These are phyloP conservation scores for Stylosanthes scabra DNA, from an alignment of 331 rosid species.

Conservation along the genomic window DNA sequence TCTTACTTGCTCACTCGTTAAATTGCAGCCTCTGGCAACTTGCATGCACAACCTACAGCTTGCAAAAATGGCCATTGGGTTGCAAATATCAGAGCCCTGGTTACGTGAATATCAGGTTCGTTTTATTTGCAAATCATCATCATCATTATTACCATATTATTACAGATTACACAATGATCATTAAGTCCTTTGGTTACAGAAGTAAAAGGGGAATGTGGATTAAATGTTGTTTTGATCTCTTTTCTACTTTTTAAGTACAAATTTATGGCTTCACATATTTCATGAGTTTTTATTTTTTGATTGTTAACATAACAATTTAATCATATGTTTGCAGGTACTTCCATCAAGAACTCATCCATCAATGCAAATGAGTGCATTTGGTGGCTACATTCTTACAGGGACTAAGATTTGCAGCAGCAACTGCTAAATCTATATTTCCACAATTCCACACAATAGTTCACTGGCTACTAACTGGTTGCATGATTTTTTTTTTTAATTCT, in stretches of 20 bases:
- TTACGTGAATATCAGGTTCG: slow-evolving; percentile 97
- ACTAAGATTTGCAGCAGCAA: slow-evolving; percentile 63
- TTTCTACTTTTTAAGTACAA: background rate
- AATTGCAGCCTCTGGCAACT: slow-evolving; percentile 82
- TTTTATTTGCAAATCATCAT: slow-evolving; percentile 19
- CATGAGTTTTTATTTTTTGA: background rate
- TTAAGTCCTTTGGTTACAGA: slow-evolving; percentile 5
- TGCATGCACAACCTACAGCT: slow-evolving; percentile 93
- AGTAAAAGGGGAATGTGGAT: background rate
- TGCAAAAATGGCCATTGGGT: slow-evolving; percentile 86
- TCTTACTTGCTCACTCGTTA: slow-evolving; percentile 29
- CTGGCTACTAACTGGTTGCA: background rate
- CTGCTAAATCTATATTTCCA: slow-evolving; percentile 40
- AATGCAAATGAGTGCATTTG: slow-evolving; percentile 94
- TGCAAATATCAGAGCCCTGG: slow-evolving; percentile 99
- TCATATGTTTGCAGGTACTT: slow-evolving; percentile 73
- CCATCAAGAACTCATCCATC: slow-evolving; percentile 94
- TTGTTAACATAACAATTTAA: background rate
- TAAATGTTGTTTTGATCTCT: background rate
- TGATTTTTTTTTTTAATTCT: background rate
- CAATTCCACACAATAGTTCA: slow-evolving; percentile 10
- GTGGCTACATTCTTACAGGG: slow-evolving; percentile 92
- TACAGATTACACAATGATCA: background rate
- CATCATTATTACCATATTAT: background rate
- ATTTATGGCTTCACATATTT: slow-evolving; percentile 4